These are phyloP conservation scores for Setaria viridis DNA, from an alignment of 202 grass and related monocot genomes.

Conservation along the genomic window DNA sequence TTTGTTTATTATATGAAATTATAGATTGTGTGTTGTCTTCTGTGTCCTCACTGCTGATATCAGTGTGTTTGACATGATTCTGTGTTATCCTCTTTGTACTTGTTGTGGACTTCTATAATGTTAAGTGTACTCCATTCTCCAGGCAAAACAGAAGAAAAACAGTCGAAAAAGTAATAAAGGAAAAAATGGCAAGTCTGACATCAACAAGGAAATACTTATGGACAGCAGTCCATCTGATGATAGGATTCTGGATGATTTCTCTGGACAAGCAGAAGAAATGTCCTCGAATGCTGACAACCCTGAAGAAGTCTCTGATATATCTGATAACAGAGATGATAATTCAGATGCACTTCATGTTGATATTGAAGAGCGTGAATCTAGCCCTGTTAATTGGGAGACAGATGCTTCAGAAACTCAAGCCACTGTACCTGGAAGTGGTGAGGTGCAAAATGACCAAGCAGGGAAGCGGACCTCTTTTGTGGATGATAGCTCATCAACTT, in stretches of 20 bases:
- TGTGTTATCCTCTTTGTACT: neutral
- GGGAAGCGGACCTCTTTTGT: constrained; percentile 68
- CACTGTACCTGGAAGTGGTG: constrained; percentile 49
- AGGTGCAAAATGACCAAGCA: constrained; percentile 66
- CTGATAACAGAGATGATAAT: constrained; percentile 80
- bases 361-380: constrained; percentile 65
- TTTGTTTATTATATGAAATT: constrained; percentile 31
- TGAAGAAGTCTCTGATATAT: constrained; percentile 81
- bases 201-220: constrained; percentile 45
- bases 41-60: neutral
- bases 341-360: constrained; percentile 71
- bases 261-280: constrained; percentile 62
- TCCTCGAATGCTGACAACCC: constrained; percentile 59
- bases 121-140: neutral
- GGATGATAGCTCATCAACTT: constrained; percentile 92
- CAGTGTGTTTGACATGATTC: neutral
- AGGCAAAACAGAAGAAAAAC: constrained; percentile 97
- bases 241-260: constrained; percentile 59
- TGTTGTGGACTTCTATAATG: constrained; percentile 20
- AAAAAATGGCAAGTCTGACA: constrained; percentile 66
- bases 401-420: constrained; percentile 75
- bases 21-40: neutral
- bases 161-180: constrained; percentile 77
- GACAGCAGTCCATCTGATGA: constrained; percentile 55
- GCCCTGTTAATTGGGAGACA: constrained; percentile 82